A percentile compares a stretch with the other conserved stretches of the same genome.
These are phyloP conservation scores for Rhizopus microsporus DNA, from an alignment of 371 early-diverging fungal genomes.

Conservation along the genomic window DNA sequence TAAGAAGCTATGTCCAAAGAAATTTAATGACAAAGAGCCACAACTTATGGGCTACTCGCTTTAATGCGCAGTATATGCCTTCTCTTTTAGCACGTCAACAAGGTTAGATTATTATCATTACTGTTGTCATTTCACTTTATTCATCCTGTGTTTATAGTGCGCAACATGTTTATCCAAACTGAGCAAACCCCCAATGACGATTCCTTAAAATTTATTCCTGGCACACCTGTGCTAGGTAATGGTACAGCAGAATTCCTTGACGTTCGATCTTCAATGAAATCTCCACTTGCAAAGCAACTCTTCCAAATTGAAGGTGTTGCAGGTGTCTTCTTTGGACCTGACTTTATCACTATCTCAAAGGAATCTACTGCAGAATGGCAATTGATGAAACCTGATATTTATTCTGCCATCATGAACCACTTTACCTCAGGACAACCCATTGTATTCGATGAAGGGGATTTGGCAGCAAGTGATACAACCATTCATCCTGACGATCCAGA, in stretches of 20 bases:
- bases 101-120: constrained; percentile 9
- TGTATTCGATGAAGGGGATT: constrained; percentile 52
- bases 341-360: constrained; percentile 93
- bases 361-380: constrained; percentile 86
- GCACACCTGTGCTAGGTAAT: constrained; percentile 69
- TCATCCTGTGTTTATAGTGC: constrained; percentile 40
- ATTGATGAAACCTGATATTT: constrained; percentile 94
- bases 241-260: constrained; percentile 81
- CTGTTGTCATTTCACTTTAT: not conserved
- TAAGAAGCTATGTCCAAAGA: too few species aligned
- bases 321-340: constrained; percentile 88
- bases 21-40: too few species aligned
- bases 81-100: constrained; percentile 29
- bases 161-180: constrained; percentile 95
- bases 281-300: constrained; percentile 87
- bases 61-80: constrained; percentile 16
- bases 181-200: constrained; percentile 93
- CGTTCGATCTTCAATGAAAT: constrained; percentile 74
- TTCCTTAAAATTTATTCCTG: constrained; percentile 92
- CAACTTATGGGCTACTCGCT: not conserved
- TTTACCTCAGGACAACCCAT: constrained; percentile 85
- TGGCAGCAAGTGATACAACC: constrained; percentile 65
- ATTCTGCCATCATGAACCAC: constrained; percentile 93
- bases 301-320: constrained; percentile 90
- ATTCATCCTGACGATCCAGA: constrained; percentile 85